Evolutionary conservation across 129 eudicot species (phyloP), one percentile per base, ranked within the genome.

Genomic region (Smallanthus sonchifolius): DNA sequence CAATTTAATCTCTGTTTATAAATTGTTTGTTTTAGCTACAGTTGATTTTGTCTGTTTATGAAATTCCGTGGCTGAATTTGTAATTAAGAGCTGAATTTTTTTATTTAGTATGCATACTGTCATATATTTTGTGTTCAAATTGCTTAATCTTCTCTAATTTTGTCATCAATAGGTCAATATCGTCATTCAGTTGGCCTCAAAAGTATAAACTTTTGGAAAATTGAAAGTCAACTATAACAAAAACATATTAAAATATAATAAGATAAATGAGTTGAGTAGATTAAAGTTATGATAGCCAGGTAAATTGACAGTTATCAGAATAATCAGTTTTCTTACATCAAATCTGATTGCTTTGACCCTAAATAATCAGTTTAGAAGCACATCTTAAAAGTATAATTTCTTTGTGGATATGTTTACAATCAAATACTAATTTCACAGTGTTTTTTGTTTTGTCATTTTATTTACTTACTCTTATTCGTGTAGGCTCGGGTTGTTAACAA

Each of bases 21-120:
- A 44, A 30, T 74, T 60, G 60, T 63, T 74, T 63, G 49, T 4
- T 74, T 63, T 65, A 70, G 34, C 7, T 62, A 36, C 15, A 32
- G 75, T 34, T 42, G 28, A 56, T 35, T 75, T 6, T 38, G 40
- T 65, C 20, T 51, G 20, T 4, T n/a, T 77, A 40, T 76, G 69
- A 56, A 57, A 37, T 60, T 62, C 40, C 35, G 11, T 69, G 19
- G 42, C 19, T 38, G 64, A 75, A 65, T 75, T 28, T 49, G 55
- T 51, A 24, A 3, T 63, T 42, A 10, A 30, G 44, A 40, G 67
- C 36, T 38, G 30, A 75, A 20, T 1, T 1, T 40, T 54, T 51
- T 44, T 52, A n/a, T 37, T 52, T 24, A 13, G 65, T 65, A 54
- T 38, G 57, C 16, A 3, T 40, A 14, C 36, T 68, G 75, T 59